Evolutionary conservation across 2,329 filamentous ascomycete genomes (phyloP), one percentile per base, ranked within the genome.

Genomic region (Lecanicillium sp.): DNA sequence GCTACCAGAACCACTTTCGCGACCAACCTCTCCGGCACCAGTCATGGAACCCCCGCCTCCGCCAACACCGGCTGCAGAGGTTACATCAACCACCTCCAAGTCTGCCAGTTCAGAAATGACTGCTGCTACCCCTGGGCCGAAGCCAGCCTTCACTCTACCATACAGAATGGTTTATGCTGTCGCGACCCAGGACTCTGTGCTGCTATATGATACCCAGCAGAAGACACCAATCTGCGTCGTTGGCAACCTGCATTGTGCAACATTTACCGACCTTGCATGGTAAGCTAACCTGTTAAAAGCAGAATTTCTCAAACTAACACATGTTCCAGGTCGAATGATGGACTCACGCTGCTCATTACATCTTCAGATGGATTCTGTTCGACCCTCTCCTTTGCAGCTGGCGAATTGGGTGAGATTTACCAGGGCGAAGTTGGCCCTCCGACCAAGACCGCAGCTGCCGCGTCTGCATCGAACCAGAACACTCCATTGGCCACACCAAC

Each of bases 341-440:
- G 75, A 27, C 58, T 67, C 24, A 74, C 72, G 2, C 72, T 98
- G 19, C 75, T 98, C 42, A 94, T 98, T 70, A 93, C 90, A n/a
- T 98, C 93, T 0, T 96, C 93, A 0, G 93, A 98, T 65, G 93
- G 93, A 0, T 98, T 97, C 70, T 98, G 93, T 65, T 98, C 93
- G 0, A 86, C 87, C 0, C 73, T 98, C 5, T 86, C 90, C 0
- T 98, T 98, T 61, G 68, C 79, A 1, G 73, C 86, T 2, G 87
- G 88, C 8, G 93, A 98, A 64, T 72, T 98, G 1, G 93, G 93
- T 11, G 83, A 91, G 54, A 69, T 82, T 5, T 94, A 94, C 63
- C 83, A 81, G 8, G 84, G 84, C 26, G 82, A 88, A 44, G 64
- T 83, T 32, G 71, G 73, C n/a, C 69, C 71, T 12, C 61, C 67